These are phyloP conservation scores for Cercospora sesami DNA, from an alignment of 2,329 filamentous ascomycete species.

Conservation along the genomic window DNA sequence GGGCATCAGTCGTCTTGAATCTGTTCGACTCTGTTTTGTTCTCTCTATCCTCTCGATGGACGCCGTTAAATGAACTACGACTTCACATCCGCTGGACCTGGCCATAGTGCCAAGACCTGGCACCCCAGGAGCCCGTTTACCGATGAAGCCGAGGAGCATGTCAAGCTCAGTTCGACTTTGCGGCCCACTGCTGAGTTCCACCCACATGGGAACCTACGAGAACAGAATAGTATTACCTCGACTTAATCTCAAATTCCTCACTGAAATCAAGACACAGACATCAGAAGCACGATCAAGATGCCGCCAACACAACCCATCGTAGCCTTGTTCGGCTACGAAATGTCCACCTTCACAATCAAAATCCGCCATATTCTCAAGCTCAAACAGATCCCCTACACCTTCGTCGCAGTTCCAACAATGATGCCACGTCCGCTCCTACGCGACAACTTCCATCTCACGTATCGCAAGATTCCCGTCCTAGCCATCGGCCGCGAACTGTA, in stretches of 20 bases:
- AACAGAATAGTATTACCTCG: not conserved
- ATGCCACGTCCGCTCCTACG: constrained; percentile 43
- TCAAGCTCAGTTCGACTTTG: not conserved
- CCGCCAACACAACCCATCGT: constrained; percentile 24
- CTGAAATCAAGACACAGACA: not conserved
- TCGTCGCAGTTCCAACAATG: constrained; percentile 42
- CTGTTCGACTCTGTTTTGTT: not conserved
- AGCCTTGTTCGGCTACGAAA: constrained; percentile 35
- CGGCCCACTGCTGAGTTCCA: not conserved
- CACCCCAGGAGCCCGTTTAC: not conserved
- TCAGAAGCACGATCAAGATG: constrained; percentile 2
- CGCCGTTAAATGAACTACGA: not conserved
- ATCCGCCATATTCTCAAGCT: constrained; percentile 40
- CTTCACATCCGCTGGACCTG: not conserved
- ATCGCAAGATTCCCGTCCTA: constrained; percentile 43
- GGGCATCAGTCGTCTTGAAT: too few species aligned
- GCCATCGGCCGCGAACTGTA: constrained; percentile 38
- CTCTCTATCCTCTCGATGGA: not conserved
- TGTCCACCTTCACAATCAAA: constrained; percentile 40
- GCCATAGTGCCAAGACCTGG: not conserved
- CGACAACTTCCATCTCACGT: constrained; percentile 41
- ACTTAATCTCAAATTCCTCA: not conserved
- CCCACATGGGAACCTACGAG: not conserved
- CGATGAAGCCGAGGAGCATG: not conserved
- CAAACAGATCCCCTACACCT: constrained; percentile 43